Evolutionary conservation across 2,329 filamentous ascomycete species (phyloP).

Genomic region (Salinomyces thailandicus): DNA sequence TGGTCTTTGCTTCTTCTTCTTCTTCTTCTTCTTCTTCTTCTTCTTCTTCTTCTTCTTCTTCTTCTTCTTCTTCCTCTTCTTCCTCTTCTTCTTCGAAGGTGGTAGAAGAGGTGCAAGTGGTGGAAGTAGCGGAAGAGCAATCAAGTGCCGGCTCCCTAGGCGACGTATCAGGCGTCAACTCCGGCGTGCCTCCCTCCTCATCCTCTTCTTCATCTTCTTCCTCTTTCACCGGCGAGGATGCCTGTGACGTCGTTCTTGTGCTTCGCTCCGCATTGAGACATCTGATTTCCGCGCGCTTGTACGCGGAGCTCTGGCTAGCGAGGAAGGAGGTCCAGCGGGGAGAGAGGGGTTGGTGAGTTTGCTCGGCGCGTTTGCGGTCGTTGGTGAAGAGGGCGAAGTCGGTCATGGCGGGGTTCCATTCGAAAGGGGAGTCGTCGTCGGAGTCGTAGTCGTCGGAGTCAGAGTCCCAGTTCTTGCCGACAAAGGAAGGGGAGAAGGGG

Average conservation of each 20-base stretch:
- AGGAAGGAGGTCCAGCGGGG: slow-evolving; percentile 19
- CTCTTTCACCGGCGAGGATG: too few relatives aligned
- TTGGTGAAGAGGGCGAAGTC: slow-evolving; percentile 25
- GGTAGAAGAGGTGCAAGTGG: too few relatives aligned
- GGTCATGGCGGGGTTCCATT: slow-evolving; percentile 25
- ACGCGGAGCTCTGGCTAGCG: slow-evolving; percentile 14
- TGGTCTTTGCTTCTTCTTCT: background rate
- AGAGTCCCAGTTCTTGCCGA: slow-evolving; percentile 22
- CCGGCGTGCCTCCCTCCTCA: slow-evolving; percentile 9
- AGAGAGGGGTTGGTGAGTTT: slow-evolving; percentile 13
- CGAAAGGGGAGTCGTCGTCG: slow-evolving; percentile 17
- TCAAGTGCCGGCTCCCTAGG: slow-evolving; percentile 19
- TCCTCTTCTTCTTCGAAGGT: slow-evolving; percentile 23
- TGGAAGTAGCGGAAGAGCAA: too few relatives aligned
- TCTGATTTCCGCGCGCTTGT: too few relatives aligned
- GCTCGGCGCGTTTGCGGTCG: slow-evolving; percentile 19
- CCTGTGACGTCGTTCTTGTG: too few relatives aligned
- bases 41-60: background rate
- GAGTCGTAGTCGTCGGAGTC: slow-evolving; percentile 15
- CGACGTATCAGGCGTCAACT: slow-evolving; percentile 24
- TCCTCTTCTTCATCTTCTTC: too few relatives aligned
- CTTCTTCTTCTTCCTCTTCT: slow-evolving; percentile 7
- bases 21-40: background rate
- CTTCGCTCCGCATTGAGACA: too few relatives aligned
- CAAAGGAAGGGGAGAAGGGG: slow-evolving; percentile 20